Evolutionary conservation across 768 basidiomycete species (phyloP).

Genomic region (Trametes coccinea): DNA sequence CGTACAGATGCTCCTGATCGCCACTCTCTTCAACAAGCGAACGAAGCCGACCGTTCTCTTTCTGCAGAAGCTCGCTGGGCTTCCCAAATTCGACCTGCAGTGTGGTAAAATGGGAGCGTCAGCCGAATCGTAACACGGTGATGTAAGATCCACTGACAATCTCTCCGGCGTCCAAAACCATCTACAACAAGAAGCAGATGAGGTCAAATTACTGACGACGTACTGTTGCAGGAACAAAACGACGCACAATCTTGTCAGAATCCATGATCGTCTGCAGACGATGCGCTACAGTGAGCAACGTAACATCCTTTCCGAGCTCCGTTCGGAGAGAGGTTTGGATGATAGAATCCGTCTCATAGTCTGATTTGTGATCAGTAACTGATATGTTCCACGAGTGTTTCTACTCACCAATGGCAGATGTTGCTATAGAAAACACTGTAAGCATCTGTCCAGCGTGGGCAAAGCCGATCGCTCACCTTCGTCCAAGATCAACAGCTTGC

Average conservation of each 20-base stretch:
- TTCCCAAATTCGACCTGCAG: constrained; percentile 39
- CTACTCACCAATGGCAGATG: constrained; percentile 29
- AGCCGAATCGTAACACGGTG: too few species aligned
- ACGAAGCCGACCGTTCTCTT: constrained; percentile 36
- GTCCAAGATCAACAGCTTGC: constrained; percentile 48
- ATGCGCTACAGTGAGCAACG: constrained; percentile 58
- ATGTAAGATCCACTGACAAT: constrained; percentile 30
- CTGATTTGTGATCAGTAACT: constrained; percentile 23
- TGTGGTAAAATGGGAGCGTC: background rate
- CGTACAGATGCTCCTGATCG: constrained; percentile 38
- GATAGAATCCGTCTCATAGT: constrained; percentile 53
- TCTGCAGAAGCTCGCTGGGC: constrained; percentile 42
- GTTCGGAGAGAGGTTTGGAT: constrained; percentile 56
- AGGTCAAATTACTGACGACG: background rate
- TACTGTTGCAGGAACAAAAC: too few species aligned
- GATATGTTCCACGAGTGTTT: background rate
- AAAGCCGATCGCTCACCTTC: constrained; percentile 29
- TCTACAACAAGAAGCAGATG: constrained; percentile 26
- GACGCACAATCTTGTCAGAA: constrained; percentile 51
- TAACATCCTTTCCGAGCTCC: constrained; percentile 42
- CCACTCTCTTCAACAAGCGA: constrained; percentile 43
- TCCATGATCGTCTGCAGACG: constrained; percentile 57
- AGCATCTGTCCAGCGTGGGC: too few species aligned
- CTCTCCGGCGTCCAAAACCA: constrained; percentile 44
- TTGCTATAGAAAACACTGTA: constrained; percentile 9